Evolutionary conservation across 73 alveolate genomes (phyloP).

Genomic region (Stentor coeruleus): DNA sequence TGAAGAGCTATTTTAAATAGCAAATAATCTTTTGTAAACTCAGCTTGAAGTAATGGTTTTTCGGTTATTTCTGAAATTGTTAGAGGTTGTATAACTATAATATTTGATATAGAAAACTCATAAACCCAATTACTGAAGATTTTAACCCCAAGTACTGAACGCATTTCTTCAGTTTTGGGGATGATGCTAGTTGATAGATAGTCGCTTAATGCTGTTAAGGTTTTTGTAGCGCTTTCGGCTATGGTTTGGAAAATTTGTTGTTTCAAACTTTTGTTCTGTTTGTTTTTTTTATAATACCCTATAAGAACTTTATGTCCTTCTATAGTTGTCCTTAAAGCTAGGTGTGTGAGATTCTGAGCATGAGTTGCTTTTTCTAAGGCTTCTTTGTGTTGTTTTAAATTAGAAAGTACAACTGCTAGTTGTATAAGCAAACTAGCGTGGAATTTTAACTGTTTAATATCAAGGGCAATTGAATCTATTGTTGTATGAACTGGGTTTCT

Average conservation of each 20-base stretch:
- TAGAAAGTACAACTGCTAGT: neutral
- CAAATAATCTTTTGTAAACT: slow-evolving; percentile 14
- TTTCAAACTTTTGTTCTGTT: neutral
- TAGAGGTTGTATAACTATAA: slow-evolving; percentile 20
- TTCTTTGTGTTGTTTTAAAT: slow-evolving; percentile 6
- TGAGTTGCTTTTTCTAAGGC: slow-evolving; percentile 11
- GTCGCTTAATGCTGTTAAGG: neutral
- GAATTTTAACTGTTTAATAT: neutral
- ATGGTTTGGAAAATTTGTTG: neutral
- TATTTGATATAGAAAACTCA: neutral
- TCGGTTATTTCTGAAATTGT: neutral
- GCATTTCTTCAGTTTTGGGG: slow-evolving; percentile 23
- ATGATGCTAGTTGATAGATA: neutral
- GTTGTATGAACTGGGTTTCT: neutral
- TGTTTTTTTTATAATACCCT: neutral
- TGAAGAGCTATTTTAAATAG: slow-evolving; percentile 23
- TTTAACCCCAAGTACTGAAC: slow-evolving; percentile 15
- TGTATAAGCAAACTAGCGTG: slow-evolving; percentile 9
- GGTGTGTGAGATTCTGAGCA: slow-evolving; percentile 6
- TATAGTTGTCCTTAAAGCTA: neutral
- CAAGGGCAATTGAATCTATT: neutral
- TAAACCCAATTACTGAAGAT: neutral
- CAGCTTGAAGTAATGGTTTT: slow-evolving; percentile 23
- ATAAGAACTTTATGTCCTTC: slow-evolving; percentile 1
- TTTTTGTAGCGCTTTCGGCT: neutral